Percentiles rank a stretch among this genome's conserved stretches.
phyloP scores from a whole-genome alignment of 2,329 filamentous ascomycete species.

The Diplodia seriata region DNA sequence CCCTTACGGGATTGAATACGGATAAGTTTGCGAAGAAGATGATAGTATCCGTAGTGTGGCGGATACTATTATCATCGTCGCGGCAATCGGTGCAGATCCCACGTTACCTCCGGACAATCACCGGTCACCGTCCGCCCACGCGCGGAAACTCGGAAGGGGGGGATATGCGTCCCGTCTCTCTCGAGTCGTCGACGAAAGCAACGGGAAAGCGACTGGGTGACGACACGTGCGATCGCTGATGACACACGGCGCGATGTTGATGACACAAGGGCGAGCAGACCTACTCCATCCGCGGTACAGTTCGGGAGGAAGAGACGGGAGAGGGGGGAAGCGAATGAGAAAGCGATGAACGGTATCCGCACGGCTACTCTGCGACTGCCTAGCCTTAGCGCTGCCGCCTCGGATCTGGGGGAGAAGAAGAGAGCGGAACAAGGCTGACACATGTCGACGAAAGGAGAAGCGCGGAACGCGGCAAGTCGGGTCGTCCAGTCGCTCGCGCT shows the following conservation, averaged over 20 bases:
- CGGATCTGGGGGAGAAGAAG: neutral
- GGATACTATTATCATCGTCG: neutral
- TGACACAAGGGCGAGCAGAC: neutral
- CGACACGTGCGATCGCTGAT: neutral
- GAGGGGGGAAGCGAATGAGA: neutral
- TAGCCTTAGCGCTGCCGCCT: neutral
- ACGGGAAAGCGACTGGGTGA: neutral
- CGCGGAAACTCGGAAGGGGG: too few species aligned
- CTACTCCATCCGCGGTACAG: neutral
- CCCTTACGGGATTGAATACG: neutral
- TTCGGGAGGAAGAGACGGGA: too few species aligned
- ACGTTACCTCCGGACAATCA: neutral
- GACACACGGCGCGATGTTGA: neutral
- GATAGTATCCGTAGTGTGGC: too few species aligned
- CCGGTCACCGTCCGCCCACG: neutral
- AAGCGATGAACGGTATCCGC: neutral
- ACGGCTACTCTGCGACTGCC: neutral
- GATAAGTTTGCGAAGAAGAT: neutral
- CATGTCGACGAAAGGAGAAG: too few species aligned
- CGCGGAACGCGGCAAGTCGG: neutral
- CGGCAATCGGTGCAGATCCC: neutral
- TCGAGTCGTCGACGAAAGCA: too few species aligned
- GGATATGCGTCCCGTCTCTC: too few species aligned
- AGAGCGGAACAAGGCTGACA: neutral
- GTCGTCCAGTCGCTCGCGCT: neutral